These are phyloP conservation scores for Tolypocladium ovalisporum DNA, from an alignment of 2,329 filamentous ascomycete species.

Conservation along the genomic window DNA sequence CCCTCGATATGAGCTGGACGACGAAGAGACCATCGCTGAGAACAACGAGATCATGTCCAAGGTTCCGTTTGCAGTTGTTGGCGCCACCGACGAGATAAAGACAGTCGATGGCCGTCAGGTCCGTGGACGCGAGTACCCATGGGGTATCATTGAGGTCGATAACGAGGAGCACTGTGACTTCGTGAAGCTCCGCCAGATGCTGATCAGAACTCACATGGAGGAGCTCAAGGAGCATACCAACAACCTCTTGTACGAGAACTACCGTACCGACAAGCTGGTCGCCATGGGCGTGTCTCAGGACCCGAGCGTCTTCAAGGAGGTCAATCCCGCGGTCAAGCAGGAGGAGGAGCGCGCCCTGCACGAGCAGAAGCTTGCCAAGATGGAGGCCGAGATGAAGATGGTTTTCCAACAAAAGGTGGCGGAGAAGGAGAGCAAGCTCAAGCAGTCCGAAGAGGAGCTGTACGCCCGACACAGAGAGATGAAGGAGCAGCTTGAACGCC, in stretches of 20 bases:
- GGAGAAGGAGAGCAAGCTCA: conserved; percentile 99
- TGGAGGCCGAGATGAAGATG: conserved; percentile 99
- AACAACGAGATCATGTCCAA: conserved; percentile 99
- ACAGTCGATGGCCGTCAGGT: conserved; percentile 90
- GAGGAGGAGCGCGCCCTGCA: conserved; percentile 96
- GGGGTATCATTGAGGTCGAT: conserved; percentile 98
- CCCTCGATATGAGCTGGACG: conserved; percentile 94
- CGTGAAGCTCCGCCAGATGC: conserved; percentile 98
- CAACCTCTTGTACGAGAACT: conserved; percentile 98
- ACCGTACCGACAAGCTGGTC: conserved; percentile 98
- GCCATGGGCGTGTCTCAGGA: conserved; percentile 98
- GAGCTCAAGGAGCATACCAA: conserved; percentile 99
- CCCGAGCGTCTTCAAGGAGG: conserved; percentile 99
- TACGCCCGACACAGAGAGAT: conserved; percentile 98
- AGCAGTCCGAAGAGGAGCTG: conserved; percentile 97
- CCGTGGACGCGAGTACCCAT: conserved; percentile 90
- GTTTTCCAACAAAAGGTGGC: conserved; percentile 99
- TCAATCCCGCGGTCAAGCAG: conserved; percentile 99
- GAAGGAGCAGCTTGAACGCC: conserved; percentile 97
- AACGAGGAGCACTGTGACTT: conserved; percentile 99
- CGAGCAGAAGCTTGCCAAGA: conserved; percentile 99
- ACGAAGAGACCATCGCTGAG: conserved; percentile 98
- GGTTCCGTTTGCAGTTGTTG: conserved; percentile 95
- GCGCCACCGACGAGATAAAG: conserved; percentile 88
- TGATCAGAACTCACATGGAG: conserved; percentile 99